Evolutionary conservation across 331 rosid species (phyloP).

Genomic region (Saraca asoca): DNA sequence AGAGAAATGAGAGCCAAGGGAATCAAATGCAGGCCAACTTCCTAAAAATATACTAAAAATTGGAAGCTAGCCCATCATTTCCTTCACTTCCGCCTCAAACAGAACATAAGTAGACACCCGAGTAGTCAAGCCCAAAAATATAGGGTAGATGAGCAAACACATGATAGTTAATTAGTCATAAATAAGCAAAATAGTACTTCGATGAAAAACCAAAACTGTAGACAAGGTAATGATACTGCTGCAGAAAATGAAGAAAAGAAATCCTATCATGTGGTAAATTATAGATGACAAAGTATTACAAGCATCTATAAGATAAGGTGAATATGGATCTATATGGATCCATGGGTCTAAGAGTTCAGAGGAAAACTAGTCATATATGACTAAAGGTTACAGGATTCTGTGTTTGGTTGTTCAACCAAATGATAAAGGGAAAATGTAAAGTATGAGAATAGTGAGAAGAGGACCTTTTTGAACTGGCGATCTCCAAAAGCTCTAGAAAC

Average conservation of each 20-base stretch:
- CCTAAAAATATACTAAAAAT: too few relatives aligned
- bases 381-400: not conserved
- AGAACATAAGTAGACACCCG: not conserved
- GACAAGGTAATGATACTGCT: not conserved
- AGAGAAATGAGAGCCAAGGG: too few relatives aligned
- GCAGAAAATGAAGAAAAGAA: not conserved
- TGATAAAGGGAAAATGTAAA: conserved; percentile 12
- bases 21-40: too few relatives aligned
- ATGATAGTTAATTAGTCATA: not conserved
- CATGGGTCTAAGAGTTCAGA: not conserved
- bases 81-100: too few relatives aligned
- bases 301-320: not conserved
- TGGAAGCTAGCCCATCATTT: too few relatives aligned
- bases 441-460: conserved; percentile 15
- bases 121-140: not conserved
- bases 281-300: not conserved
- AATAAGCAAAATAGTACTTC: not conserved
- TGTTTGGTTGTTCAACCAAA: not conserved
- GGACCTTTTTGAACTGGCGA: conserved; percentile 83
- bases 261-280: not conserved
- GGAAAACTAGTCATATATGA: not conserved
- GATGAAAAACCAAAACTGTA: not conserved
- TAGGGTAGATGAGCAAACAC: not conserved
- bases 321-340: not conserved
- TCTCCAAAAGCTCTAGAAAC: conserved; percentile 90